Evolutionary conservation across 495 filamentous ascomycete genomes (phyloP).

Genomic region (Hypoxylon crocopeplum): DNA sequence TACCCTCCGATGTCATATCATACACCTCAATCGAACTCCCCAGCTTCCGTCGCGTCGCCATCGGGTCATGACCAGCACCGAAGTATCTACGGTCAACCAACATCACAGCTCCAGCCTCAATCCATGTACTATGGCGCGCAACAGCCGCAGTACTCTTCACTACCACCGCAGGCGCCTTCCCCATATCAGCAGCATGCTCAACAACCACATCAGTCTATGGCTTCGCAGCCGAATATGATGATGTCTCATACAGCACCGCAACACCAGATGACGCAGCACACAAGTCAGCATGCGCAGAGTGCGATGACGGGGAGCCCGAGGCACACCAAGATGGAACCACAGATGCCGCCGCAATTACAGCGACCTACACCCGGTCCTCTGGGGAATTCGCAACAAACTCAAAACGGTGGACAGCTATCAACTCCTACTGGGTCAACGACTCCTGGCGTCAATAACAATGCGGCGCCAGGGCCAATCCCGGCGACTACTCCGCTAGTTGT

Average conservation of each 20-base stretch:
- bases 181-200: constrained; percentile 78
- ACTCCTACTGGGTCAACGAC: constrained; percentile 51
- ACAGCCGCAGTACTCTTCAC: constrained; percentile 71
- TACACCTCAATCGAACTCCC: constrained; percentile 94
- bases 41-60: constrained; percentile 91
- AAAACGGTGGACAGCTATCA: constrained; percentile 61
- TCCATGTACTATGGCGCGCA: constrained; percentile 69
- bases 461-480: constrained; percentile 97
- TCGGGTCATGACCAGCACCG: constrained; percentile 89
- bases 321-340: constrained; percentile 65
- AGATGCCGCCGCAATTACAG: constrained; percentile 63
- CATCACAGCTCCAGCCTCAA: constrained; percentile 80
- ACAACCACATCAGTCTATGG: constrained; percentile 70
- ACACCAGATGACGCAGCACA: constrained; percentile 56
- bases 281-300: constrained; percentile 54
- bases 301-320: constrained; percentile 68
- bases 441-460: constrained; percentile 77
- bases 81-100: constrained; percentile 80
- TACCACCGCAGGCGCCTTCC: constrained; percentile 70
- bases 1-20: constrained; percentile 93
- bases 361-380: constrained; percentile 64
- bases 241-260: constrained; percentile 63
- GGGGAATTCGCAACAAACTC: constrained; percentile 50
- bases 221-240: constrained; percentile 61
- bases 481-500: constrained; percentile 96